Base-by-base conservation (phyloP, 2,329 filamentous ascomycete species). In the Trichoderma breve region DNA sequence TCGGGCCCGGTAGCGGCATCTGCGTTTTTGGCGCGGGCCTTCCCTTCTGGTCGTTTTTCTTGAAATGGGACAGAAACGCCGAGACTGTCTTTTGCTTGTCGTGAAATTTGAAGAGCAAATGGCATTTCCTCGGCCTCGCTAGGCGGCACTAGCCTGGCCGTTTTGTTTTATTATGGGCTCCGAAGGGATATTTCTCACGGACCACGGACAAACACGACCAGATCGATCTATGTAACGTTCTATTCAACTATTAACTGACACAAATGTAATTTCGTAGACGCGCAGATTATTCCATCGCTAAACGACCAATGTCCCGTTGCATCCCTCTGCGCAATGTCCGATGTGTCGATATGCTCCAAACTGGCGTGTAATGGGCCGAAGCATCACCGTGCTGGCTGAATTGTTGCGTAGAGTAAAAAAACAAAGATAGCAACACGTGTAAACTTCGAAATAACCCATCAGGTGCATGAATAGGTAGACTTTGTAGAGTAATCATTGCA, bases 171-270 rank as follows among this genome's bases (percentile, higher is more conserved):
- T 58, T 58, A 26, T 57, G 28, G 28, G 28, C 55, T 60, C 18
- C 28, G 18, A n/a, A n/a, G 11, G 24, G 24, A 4, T 21, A n/a
- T 6, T 12, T 51, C 36, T 39, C 15, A 43, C 24, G 24, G 18
- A 34, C 30, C 66, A 69, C 21, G 34, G 34, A 12, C 36, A 39
- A 15, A 24, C 30, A 57, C 34, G 61, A 12, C n/a, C 26, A 21
- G 62, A 47, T 63, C n/a, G 14, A 51, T 30, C 36, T 24, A 69
- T 69, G 66, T 61, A 69, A 69, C 55, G 66, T 69, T 69, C 55
- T 69, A 61, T 69, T 51, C 36, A 60, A 43, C 12, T 60, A 26
- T 26, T 18, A 11, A 34, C 24, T 14, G 28, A 34, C 15, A 61
- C 30, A 21, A 14, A n/a, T 51, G 26, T 32, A 39, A 34, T 47